These are phyloP conservation scores for Rhodosporidiobolus sp. DNA, from an alignment of 768 basidiomycete genomes.

Conservation along the genomic window DNA sequence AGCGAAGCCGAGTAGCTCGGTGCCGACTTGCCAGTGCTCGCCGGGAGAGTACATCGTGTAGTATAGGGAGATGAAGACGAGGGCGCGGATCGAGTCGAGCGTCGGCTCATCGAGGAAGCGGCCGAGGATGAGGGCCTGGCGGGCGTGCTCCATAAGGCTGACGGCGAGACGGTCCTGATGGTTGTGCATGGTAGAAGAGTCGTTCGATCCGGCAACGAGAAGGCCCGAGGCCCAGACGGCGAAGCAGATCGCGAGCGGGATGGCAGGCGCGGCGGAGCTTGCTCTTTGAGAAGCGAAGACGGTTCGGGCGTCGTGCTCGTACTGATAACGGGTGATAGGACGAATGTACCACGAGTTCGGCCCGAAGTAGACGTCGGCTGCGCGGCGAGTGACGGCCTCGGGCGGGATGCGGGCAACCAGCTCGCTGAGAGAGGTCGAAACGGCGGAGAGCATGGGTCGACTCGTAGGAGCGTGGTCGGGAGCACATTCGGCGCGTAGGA, in stretches of 20 bases:
- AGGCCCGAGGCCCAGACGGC: conserved; percentile 6
- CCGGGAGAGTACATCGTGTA: conserved; percentile 4
- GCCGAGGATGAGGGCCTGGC: neutral
- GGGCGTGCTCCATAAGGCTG: conserved; percentile 4
- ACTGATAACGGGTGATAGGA: neutral
- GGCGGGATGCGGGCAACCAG: neutral
- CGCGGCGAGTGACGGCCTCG: neutral
- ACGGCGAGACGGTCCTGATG: neutral
- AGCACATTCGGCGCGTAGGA: too few species aligned
- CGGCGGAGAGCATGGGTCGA: neutral
- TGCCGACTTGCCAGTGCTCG: neutral
- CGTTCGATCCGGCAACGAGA: neutral
- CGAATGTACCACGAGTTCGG: neutral
- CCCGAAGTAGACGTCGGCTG: neutral
- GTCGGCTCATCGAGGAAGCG: conserved; percentile 2
- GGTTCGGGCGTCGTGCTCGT: neutral
- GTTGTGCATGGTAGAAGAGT: too few species aligned
- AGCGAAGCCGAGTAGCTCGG: neutral
- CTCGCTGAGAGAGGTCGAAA: neutral
- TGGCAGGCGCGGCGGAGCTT: neutral
- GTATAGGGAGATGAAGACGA: conserved; percentile 5
- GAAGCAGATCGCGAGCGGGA: conserved; percentile 17
- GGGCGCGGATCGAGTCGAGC: neutral
- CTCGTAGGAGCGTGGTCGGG: too few species aligned
- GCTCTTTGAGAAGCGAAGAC: neutral